Evolutionary conservation across 1,139 yeast genomes (phyloP), one percentile per base, ranked within the genome.

Genomic region (Starmera stellimalicola): DNA sequence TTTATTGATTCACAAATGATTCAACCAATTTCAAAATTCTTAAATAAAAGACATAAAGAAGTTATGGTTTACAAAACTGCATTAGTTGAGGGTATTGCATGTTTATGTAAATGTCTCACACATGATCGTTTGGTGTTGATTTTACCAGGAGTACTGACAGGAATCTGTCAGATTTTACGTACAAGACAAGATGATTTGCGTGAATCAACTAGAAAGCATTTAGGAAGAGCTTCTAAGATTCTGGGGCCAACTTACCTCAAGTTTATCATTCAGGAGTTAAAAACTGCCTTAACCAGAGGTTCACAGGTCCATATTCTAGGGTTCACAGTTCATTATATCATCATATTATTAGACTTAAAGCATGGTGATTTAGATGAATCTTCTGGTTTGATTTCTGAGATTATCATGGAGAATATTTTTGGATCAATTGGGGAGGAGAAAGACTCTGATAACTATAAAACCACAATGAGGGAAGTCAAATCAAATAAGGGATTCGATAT

Each of bases 391-490:
- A 60, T 88, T 14, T 77, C 80, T 41, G 77, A 73, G 18, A 65
- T 87, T 24, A 69, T 88, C 24, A 88, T 91, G 95, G 95, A 87
- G 51, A 96, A 91, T 50, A 72, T 77, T 3, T 88, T 91, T 57
- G 99, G 98, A 14, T 73, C 81, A 6, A 85, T 95, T 7, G 95
- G 96, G 26, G 80, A 80, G 50, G 98, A 91, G 52, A 91, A 93
- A 54, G 98, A 91, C 45, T 88, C 93, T 12, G 96, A 87, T 42
- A 95, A 88, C 18, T 91, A 91, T 51, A 74, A 73, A 34, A 78
- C 85, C 33, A 78, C 78, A 41, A 83, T 87, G 78, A 84, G 82
- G 48, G 98, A 91, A 62, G 93, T 91, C 27, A 87, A 84, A 51
- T 79, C 77, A 47, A 84, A 84, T 50, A 87, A 84, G 58, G 81